Evolutionary conservation across 371 early-diverging fungal genomes (phyloP).

Genomic region (Amoeboradix gromovi): DNA sequence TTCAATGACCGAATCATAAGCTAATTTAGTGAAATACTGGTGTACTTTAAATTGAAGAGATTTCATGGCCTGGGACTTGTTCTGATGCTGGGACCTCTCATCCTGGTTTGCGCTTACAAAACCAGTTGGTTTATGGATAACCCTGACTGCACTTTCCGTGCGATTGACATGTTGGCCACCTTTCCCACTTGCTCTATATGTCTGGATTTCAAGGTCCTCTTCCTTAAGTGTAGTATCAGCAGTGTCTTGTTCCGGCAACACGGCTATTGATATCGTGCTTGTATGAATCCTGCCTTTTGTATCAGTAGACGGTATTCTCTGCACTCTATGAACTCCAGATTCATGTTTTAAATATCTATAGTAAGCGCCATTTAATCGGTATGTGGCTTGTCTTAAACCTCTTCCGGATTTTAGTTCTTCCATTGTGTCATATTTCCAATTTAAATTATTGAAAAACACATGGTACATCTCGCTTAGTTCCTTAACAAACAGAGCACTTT

Average conservation of each 20-base stretch:
- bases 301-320: constrained; percentile 54
- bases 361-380: constrained; percentile 34
- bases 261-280: constrained; percentile 52
- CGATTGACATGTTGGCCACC: constrained; percentile 2
- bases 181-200: not conserved
- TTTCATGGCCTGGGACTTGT: not conserved
- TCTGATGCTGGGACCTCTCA: not conserved
- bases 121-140: not conserved
- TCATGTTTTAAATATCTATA: constrained; percentile 46
- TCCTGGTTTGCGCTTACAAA: not conserved
- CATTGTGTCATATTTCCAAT: constrained; percentile 37
- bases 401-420: constrained; percentile 20
- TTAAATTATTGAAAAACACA: constrained; percentile 21
- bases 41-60: not conserved
- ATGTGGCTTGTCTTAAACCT: constrained; percentile 28
- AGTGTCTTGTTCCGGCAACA: constrained; percentile 18
- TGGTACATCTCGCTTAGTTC: constrained; percentile 49
- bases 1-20: not conserved
- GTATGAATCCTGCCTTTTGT: constrained; percentile 52
- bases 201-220: not conserved
- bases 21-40: not conserved
- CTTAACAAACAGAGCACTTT: constrained; percentile 40
- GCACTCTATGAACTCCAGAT: constrained; percentile 21
- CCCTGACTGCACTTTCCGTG: constrained; percentile 2
- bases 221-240: not conserved